Base-by-base conservation (phyloP, 306 rosid species). In the Pyrus communis region DNA sequence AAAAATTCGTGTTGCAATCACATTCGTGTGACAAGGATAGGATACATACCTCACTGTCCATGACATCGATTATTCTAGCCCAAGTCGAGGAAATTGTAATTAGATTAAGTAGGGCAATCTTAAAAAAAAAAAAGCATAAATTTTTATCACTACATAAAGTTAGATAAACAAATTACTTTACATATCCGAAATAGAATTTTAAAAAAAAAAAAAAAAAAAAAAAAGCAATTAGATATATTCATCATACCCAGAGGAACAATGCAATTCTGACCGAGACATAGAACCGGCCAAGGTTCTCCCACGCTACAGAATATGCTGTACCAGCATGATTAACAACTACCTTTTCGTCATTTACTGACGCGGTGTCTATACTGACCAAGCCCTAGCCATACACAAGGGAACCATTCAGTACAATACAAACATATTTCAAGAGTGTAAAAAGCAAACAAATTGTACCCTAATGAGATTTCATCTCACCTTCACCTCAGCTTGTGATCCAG, bases 41-140 rank as follows among this genome's bases (percentile, higher is more conserved):
- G 19, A 49, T 58, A 75, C 86, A 71, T 72, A 95, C 97, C 96
- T 95, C 97, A 59, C 57, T 88, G 78, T 95, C 93, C 97, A 91
- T 92, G 60, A 95, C 92, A 73, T 95, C 99, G 70, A 89, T 92
- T 21, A 95, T 86, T 82, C 99, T 92, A 75, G 99, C 97, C 97
- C 99, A 95, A 42, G 97, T 95, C 52, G 97, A 95, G 43, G 99
- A 92, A 79, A 87, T 87, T 70, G 94, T 87, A 35, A 89, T 86
- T 70, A 89, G 69, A 84, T 89, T 87, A 66, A 87, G 91, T 73
- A 87, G 77, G 77, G 86, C 84, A 83, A 89, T 85, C 93, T 89
- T 77, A 80, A 87, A 73, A 73, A 25, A 73, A 73, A 25, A 76
- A 82, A 70, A 57, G 23, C 11, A 68, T 17, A 54, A 75, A 69